Evolutionary conservation across 2,329 filamentous ascomycete species (phyloP).

Genomic region (Colletotrichum sp.): DNA sequence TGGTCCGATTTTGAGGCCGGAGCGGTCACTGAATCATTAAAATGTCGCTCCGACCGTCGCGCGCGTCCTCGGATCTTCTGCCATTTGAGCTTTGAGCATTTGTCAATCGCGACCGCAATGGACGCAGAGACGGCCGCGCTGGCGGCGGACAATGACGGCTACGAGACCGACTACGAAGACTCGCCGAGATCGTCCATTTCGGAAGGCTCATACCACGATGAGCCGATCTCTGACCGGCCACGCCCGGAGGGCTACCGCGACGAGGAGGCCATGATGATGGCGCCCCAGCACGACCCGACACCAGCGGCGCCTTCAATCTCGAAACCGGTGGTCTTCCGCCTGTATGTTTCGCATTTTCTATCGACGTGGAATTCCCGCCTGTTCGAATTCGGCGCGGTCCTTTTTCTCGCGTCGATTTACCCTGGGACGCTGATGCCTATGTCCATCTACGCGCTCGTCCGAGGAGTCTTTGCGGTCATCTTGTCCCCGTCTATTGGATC

Average conservation of each 20-base stretch:
- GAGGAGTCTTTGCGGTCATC: conserved; percentile 61
- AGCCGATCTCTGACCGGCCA: not conserved
- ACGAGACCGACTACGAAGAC: not conserved
- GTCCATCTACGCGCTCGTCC: conserved; percentile 71
- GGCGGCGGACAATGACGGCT: not conserved
- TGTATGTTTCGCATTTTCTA: conserved; percentile 66
- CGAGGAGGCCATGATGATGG: not conserved
- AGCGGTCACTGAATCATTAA: not conserved
- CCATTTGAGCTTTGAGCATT: not conserved
- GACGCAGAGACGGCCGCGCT: not conserved
- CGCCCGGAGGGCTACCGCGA: not conserved
- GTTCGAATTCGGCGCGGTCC: conserved; percentile 68
- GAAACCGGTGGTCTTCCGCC: not conserved
- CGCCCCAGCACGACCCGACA: not conserved
- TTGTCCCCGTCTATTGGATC: conserved; percentile 64
- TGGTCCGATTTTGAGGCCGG: not conserved
- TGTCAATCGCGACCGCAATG: not conserved
- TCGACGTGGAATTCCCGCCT: conserved; percentile 70
- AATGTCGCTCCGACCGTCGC: not conserved
- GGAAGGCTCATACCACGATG: not conserved
- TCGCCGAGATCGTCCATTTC: not conserved
- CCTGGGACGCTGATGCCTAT: conserved; percentile 67
- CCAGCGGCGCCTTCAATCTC: not conserved
- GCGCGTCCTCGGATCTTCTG: not conserved
- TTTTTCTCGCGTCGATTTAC: conserved; percentile 62